Evolutionary conservation across 2,329 filamentous ascomycete genomes (phyloP).

Genomic region (Phialocephala subalpina): DNA sequence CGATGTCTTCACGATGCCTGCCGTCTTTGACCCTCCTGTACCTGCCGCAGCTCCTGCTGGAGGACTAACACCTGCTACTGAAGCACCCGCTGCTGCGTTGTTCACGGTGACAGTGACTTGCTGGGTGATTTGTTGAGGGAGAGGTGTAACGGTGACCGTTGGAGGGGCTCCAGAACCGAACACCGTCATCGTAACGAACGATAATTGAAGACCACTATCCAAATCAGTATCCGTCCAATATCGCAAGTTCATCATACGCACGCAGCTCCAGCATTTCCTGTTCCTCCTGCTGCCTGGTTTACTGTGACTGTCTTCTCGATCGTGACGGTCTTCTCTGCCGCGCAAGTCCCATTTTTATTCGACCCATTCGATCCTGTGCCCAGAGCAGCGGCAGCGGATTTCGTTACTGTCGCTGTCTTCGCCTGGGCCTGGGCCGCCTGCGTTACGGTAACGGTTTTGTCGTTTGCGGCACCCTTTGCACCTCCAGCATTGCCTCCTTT

Average conservation of each 20-base stretch:
- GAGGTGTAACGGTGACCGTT: constrained; percentile 50
- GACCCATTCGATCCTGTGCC: neutral
- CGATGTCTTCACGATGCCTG: constrained; percentile 16
- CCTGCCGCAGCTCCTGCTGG: constrained; percentile 16
- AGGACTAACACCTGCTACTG: constrained; percentile 18
- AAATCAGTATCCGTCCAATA: constrained; percentile 15
- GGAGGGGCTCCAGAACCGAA: constrained; percentile 42
- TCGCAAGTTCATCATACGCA: constrained; percentile 11
- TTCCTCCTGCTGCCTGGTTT: constrained; percentile 31
- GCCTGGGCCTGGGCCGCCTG: neutral
- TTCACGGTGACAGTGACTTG: constrained; percentile 29
- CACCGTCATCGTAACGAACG: constrained; percentile 49
- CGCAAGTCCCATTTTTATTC: constrained; percentile 29
- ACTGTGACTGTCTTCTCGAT: constrained; percentile 31
- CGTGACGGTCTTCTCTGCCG: constrained; percentile 35
- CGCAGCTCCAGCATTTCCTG: constrained; percentile 21
- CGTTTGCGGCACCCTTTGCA: neutral
- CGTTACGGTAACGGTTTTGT: neutral
- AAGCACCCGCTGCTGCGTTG: constrained; percentile 14
- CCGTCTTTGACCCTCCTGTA: constrained; percentile 15
- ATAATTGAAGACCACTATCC: constrained; percentile 40
- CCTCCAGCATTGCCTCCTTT: constrained; percentile 14
- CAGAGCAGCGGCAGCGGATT: constrained; percentile 32
- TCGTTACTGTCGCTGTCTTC: constrained; percentile 46
- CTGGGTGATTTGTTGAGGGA: constrained; percentile 36